Conservation (phyloP, 2,329 filamentous ascomycete genomes). For the Colletotrichum tofieldiae region DNA sequence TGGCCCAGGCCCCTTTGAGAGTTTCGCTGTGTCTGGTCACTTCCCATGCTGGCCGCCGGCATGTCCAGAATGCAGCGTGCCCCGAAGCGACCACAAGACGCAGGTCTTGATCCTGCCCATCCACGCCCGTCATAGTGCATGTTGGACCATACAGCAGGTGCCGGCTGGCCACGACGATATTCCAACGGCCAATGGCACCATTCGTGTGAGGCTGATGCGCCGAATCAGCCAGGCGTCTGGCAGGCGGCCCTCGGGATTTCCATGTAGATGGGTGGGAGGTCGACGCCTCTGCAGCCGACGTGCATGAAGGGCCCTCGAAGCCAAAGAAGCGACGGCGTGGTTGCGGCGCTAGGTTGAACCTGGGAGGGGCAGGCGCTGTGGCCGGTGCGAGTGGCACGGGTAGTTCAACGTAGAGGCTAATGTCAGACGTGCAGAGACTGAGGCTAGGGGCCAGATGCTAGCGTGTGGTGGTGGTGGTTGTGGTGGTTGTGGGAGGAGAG, state of each 20-base stretch:
- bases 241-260: background rate
- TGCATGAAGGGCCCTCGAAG: constrained; percentile 24
- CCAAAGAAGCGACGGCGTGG: constrained; percentile 19
- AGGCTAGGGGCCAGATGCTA: constrained; percentile 22
- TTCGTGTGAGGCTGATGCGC: background rate
- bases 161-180: constrained; percentile 13
- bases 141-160: constrained; percentile 11
- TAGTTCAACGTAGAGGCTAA: constrained; percentile 23
- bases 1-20: constrained; percentile 19
- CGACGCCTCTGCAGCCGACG: constrained; percentile 29
- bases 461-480: background rate
- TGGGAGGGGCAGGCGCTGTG: constrained; percentile 20
- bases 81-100: constrained; percentile 5
- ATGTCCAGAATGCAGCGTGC: background rate
- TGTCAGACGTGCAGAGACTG: constrained; percentile 33
- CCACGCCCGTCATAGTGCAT: constrained; percentile 16
- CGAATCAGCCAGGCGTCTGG: constrained; percentile 1
- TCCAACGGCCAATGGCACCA: constrained; percentile 24
- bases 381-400: constrained; percentile 24
- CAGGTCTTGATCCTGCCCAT: constrained; percentile 17
- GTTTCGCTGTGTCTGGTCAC: constrained; percentile 13
- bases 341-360: constrained; percentile 18
- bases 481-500: constrained; percentile 8
- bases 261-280: background rate
- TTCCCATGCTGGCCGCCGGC: constrained; percentile 7